Conservation (phyloP, 116 monocot species). For the Trichopus zeylanicus region DNA sequence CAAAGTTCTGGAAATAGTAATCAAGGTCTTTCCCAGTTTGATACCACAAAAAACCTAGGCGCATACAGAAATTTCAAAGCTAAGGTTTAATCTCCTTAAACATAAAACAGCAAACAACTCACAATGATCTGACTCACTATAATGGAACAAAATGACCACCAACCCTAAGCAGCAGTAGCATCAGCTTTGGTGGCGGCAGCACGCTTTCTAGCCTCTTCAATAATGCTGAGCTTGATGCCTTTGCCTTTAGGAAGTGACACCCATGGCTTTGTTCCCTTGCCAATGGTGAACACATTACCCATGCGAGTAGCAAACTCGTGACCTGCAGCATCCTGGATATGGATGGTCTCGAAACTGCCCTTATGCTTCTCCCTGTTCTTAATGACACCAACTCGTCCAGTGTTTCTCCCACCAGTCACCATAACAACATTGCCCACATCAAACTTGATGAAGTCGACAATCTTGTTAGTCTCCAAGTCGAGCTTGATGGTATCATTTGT, state of each 20-base stretch:
- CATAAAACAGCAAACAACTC: too few relatives aligned
- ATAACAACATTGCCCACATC: constrained; percentile 72
- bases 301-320: constrained; percentile 70
- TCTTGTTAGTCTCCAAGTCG: constrained; percentile 53
- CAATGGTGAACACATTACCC: constrained; percentile 58
- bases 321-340: constrained; percentile 56
- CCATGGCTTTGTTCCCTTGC: constrained; percentile 63
- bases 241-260: constrained; percentile 71
- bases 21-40: too few relatives aligned
- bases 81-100: too few relatives aligned
- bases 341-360: constrained; percentile 66
- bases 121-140: too few relatives aligned
- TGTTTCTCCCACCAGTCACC: constrained; percentile 77
- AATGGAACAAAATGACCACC: too few relatives aligned
- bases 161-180: constrained; percentile 34
- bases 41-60: too few relatives aligned
- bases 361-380: constrained; percentile 78
- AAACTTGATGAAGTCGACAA: constrained; percentile 65
- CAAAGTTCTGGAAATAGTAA: too few relatives aligned
- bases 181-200: constrained; percentile 62
- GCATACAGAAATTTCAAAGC: too few relatives aligned
- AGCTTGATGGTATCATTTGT: constrained; percentile 38
- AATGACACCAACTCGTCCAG: constrained; percentile 62
- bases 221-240: constrained; percentile 71
- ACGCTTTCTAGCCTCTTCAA: constrained; percentile 65